Percentiles rank a stretch among this genome's conserved stretches.
These are phyloP conservation scores for Diaporthe sp. DNA, from an alignment of 2,329 filamentous ascomycete genomes.

Conservation along the genomic window DNA sequence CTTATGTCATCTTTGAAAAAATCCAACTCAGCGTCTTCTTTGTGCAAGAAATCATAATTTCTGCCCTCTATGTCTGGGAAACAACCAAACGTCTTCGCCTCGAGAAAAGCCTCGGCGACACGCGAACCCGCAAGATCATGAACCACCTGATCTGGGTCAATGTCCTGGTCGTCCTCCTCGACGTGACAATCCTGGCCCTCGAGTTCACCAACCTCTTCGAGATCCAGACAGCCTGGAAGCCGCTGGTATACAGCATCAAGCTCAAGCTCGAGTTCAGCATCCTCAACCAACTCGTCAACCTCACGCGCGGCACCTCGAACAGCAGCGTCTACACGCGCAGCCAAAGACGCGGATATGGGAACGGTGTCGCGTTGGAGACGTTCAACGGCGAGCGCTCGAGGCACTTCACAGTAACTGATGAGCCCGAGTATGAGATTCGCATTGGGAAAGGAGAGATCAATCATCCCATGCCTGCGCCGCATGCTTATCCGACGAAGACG, in stretches of 20 bases:
- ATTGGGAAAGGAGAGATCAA: conserved; percentile 3
- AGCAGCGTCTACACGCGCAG: conserved; percentile 20
- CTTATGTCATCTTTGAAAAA: conserved; percentile 57
- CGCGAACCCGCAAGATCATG: conserved; percentile 17
- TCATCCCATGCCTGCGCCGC: not conserved
- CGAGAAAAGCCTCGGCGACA: conserved; percentile 46
- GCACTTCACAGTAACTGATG: not conserved
- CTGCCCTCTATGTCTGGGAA: conserved; percentile 33
- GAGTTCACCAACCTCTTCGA: conserved; percentile 31
- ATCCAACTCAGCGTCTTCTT: conserved; percentile 36
- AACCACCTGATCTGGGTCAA: conserved; percentile 62
- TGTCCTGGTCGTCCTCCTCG: conserved; percentile 59
- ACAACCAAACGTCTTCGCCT: conserved; percentile 24
- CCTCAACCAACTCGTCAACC: conserved; percentile 42
- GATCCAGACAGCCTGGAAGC: conserved; percentile 40
- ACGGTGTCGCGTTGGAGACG: conserved; percentile 1
- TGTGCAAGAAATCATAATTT: conserved; percentile 37
- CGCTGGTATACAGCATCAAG: conserved; percentile 44
- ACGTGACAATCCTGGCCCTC: conserved; percentile 49
- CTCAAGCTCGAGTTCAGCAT: conserved; percentile 46
- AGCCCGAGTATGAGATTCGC: conserved; percentile 26
- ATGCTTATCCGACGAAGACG: conserved; percentile 8
- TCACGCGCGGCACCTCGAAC: not conserved
- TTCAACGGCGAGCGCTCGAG: conserved; percentile 10
- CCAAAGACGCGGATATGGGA: not conserved